Evolutionary conservation across 2,329 filamentous ascomycete species (phyloP).

Genomic region (Geosmithia morbida): DNA sequence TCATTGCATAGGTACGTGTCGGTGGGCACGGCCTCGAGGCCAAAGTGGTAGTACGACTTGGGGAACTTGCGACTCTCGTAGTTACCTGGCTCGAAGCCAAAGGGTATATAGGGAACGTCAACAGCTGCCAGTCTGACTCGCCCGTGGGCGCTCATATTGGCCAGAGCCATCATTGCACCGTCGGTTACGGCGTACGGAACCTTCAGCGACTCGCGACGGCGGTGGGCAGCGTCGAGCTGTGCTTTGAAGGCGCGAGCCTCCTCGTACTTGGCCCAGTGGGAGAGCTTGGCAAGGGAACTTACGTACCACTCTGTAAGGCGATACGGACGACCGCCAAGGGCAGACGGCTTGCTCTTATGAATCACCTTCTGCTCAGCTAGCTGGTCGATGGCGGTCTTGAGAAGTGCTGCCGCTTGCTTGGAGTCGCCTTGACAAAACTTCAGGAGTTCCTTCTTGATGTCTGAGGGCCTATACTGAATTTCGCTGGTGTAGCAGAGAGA

Average conservation of each 20-base stretch:
- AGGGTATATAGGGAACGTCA: conserved; percentile 46
- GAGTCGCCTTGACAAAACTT: conserved; percentile 27
- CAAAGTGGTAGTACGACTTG: conserved; percentile 50
- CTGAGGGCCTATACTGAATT: conserved; percentile 29
- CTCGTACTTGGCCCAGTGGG: conserved; percentile 37
- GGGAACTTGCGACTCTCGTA: conserved; percentile 59
- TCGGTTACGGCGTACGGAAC: conserved; percentile 46
- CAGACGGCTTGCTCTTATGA: conserved; percentile 43
- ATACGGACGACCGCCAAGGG: conserved; percentile 45
- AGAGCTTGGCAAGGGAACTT: conserved; percentile 39
- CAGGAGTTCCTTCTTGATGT: conserved; percentile 35
- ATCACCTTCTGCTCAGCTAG: conserved; percentile 38
- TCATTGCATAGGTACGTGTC: conserved; percentile 47
- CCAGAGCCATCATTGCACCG: conserved; percentile 50
- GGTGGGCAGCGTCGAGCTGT: conserved; percentile 41
- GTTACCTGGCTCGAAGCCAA: conserved; percentile 56
- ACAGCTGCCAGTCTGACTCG: conserved; percentile 37
- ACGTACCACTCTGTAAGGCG: conserved; percentile 45
- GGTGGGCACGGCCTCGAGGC: conserved; percentile 44
- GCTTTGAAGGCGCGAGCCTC: conserved; percentile 46
- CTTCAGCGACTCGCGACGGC: conserved; percentile 20
- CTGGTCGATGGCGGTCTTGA: conserved; percentile 31
- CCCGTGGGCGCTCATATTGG: conserved; percentile 48
- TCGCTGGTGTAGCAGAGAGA: conserved; percentile 40
- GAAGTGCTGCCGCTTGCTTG: conserved; percentile 22